Evolutionary conservation across 2,329 filamentous ascomycete genomes (phyloP), one percentile per base, ranked within the genome.

Genomic region (Epichloe scottii): DNA sequence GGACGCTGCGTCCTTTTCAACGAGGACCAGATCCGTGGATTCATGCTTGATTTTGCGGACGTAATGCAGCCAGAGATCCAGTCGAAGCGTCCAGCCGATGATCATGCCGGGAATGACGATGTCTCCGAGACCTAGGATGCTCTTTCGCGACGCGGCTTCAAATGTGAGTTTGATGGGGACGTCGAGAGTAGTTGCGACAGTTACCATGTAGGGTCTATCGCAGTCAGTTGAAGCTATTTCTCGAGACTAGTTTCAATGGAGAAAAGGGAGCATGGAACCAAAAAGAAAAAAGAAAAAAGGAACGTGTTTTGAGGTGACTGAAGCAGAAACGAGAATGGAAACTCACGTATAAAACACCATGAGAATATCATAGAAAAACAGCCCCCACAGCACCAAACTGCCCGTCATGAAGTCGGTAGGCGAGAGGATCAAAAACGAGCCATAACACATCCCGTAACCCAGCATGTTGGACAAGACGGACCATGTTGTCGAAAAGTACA

Each of bases 361-460:
- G 66, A 93, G 82, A 46, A 98, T 91, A 63, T 98, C 91, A 62
- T 98, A 98, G 62, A 95, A 81, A 71, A 97, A 97, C 1, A 97
- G 73, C 0, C 85, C 87, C 10, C 74, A 71, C 1, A 97, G 73
- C 10, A 97, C 82, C 42, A 90, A 67, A 6, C 84, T 85, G 0
- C 89, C 89, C 0, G 87, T 95, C 50, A 78, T 71, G 62, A 96
- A 95, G 0, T 88, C 91, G 0, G 89, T 95, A 0, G 90, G 89
- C 1, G 89, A 95, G 71, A 97, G 81, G 49, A 95, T 70, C 59
- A 91, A 81, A 51, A 96, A 76, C 4, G 87, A 82, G 7, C 80
- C 79, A 61, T 97, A 96, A 57, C 85, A 90, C 69, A 95, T 89
- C 5, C 85, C 86, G 58, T 91, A 88, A 0, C 88, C 90, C 60